Conservation (phyloP, 106 monocot genomes). For the Phalaenopsis aphrodite region DNA sequence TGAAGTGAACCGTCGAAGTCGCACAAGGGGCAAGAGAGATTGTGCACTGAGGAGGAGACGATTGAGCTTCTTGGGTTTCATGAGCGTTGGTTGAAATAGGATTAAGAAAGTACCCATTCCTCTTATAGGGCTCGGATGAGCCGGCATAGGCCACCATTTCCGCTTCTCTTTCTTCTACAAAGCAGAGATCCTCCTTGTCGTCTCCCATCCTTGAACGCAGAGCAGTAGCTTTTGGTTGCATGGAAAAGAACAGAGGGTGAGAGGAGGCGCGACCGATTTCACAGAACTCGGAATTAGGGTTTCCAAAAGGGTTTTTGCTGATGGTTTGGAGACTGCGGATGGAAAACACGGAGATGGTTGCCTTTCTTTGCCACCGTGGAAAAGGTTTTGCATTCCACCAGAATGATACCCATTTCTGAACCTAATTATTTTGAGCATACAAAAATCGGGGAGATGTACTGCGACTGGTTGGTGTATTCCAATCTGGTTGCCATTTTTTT, state of each 20-base stretch:
- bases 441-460: neutral
- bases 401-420: neutral
- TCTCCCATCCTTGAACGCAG: constrained; percentile 5
- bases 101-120: constrained; percentile 50
- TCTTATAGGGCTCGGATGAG: constrained; percentile 19
- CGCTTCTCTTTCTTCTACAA: constrained; percentile 43
- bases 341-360: neutral
- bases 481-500: too few species aligned
- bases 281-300: constrained; percentile 4
- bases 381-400: neutral
- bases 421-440: neutral
- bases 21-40: neutral
- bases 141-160: constrained; percentile 36
- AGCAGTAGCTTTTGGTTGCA: neutral
- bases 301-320: neutral
- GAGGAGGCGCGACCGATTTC: neutral
- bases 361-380: neutral
- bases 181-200: constrained; percentile 1
- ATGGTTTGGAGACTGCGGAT: neutral
- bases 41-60: constrained; percentile 12
- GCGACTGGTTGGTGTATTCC: too few species aligned
- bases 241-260: neutral
- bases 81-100: constrained; percentile 14
- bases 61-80: constrained; percentile 6
- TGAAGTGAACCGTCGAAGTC: constrained; percentile 23